Base-by-base conservation (phyloP, 2,329 filamentous ascomycete genomes). In the Verticillium isaacii region DNA sequence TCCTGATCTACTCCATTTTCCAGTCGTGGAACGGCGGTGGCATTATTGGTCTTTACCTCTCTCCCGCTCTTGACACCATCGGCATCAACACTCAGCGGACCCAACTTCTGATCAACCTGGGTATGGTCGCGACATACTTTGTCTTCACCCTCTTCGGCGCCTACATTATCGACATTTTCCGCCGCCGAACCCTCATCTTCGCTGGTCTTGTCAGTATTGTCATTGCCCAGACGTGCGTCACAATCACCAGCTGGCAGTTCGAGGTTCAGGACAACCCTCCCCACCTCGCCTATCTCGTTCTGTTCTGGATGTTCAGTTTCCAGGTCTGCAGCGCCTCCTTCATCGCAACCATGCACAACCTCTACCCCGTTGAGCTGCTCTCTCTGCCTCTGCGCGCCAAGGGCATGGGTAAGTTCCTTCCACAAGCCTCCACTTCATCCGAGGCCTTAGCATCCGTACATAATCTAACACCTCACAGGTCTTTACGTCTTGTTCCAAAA, bases 181-280 rank as follows among this genome's bases (percentile, higher is more conserved):
- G 72, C 12, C 72, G 78, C 29, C 71, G 78, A 29, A 81, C 75
- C 0, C 71, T 82, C 37, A 81, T 65, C 14, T 65, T 65, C 19
- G 62, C 64, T 1, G 64, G 64, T 2, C 56, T 65, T 5, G 34
- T 62, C 34, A 75, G 70, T 50, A 79, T 81, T 67, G 75, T 81
- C 23, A 61, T 78, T 62, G 71, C 79, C 58, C 78, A 82, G 64
- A 78, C 73, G 4, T 73, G 75, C 9, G 75, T 76, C 7, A 81
- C 80, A 0, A 79, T 82, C 56, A 80, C 79, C 1, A 77, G 77
- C 5, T 81, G 79, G 80, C 74, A 75, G 59, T 82, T 78, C 64
- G 68, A 66, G 9, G 29, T 75, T 6, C 67, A 67, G 11, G 62
- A 65, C 29, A 70, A 64, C 29, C 37, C 57, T 14, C 67, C 69